Base-by-base conservation (phyloP, 1,284 basidiomycete species). In the Anthracocystis setariae region DNA sequence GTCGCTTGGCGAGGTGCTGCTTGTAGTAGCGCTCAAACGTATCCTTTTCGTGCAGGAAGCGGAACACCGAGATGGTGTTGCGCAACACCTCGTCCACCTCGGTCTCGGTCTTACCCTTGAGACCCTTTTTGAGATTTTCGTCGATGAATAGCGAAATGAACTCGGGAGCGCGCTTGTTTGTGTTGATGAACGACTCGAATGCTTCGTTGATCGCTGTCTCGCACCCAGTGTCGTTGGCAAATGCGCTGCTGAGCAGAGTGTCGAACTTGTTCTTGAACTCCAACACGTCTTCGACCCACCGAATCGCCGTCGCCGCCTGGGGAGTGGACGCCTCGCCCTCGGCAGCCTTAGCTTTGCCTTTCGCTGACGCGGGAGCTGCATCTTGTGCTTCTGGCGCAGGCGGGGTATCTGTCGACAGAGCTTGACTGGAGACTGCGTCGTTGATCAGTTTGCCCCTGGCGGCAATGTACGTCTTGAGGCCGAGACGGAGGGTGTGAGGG, bases 1-100 rank as follows among this genome's bases (percentile, higher is more conserved):
- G 85, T 39, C 96, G 91, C 81, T 94, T 93, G 10, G 95, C 92
- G 18, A 99, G 89, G 82, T 98, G 96, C 21, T 88, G 88, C 85
- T 98, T 98, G 86, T 98, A 99, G 84, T 98, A 98, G 23, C 92
- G 88, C 84, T 99, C 96, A 80, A 99, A 99, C 21, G 94, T 89
- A 82, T 99, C 96, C 85, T 98, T 98, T 84, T 98, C 94, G 9
- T 90, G 88, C 63, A 98, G 87, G 85, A 90, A 98, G 57, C 96
- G 89, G 88, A 98, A 99, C 24, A 98, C 88, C 2, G 90, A 91
- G 81, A 98, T 95, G 0, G 95, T 96, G 85, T 95, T 96, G 80
- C 96, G 93, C 58, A 98, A 85, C 4, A 96, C 88, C 81, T 73
- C 82, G 74, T 98, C 95, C 44, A 98, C 90, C 79, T 98, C 96